A percentile compares a stretch with the other conserved stretches of the same genome.
These are phyloP conservation scores for Wickerhamomyces tratensis DNA, from an alignment of 805 yeast species.

Conservation along the genomic window DNA sequence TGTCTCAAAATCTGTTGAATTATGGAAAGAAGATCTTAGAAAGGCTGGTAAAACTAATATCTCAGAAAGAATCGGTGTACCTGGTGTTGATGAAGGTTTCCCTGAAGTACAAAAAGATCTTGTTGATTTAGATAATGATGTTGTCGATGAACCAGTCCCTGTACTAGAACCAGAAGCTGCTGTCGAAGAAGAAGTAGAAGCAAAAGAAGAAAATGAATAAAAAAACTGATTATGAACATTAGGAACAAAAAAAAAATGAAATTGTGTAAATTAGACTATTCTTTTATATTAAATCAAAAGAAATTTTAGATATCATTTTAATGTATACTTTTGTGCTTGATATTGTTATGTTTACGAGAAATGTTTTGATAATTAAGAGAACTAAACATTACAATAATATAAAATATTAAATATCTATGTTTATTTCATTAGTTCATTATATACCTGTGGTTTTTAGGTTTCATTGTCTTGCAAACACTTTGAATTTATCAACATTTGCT, in stretches of 20 bases:
- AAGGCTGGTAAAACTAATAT: constrained; percentile 43
- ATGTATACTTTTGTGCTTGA: no score
- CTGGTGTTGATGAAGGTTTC: constrained; percentile 25
- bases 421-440: no score
- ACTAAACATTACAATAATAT: no score
- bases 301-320: no score
- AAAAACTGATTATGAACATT: neutral
- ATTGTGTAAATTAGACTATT: no score
- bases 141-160: constrained; percentile 13
- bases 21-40: constrained; percentile 59
- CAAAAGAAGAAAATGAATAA: constrained; percentile 4
- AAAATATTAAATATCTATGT: no score
- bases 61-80: constrained; percentile 50
- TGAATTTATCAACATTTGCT: constrained; percentile 29
- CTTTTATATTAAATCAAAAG: no score
- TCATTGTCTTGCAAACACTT: constrained; percentile 24
- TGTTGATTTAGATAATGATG: constrained; percentile 29
- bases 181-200: constrained; percentile 11
- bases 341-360: no score
- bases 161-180: constrained; percentile 11
- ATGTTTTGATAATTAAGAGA: no score
- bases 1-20: constrained; percentile 35
- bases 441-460: no score
- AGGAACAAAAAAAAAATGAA: no score
- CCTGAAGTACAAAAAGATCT: constrained; percentile 25